A percentile compares a stretch with the other conserved stretches of the same genome.
phyloP scores from a whole-genome alignment of 768 basidiomycete genomes.

The Collybia mongolica region DNA sequence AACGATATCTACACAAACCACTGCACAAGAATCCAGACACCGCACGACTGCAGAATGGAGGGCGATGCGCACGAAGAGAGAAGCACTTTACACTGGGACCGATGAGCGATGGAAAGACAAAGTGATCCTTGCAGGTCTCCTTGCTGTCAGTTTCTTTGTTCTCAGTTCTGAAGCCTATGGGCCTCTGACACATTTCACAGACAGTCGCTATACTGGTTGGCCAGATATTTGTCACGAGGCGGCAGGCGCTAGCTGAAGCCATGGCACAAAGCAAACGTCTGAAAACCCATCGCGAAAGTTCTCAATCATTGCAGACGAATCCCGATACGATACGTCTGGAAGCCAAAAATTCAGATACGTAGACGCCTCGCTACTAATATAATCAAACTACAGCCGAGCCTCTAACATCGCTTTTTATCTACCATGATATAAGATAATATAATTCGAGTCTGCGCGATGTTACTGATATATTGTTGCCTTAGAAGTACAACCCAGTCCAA shows the following conservation, averaged over 20 bases:
- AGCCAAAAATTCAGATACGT: no score
- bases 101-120: slow-evolving; percentile 73
- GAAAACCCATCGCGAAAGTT: background rate
- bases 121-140: slow-evolving; percentile 52
- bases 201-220: slow-evolving; percentile 29
- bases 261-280: slow-evolving; percentile 6
- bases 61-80: slow-evolving; percentile 38
- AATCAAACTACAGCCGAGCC: background rate
- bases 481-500: slow-evolving; percentile 49
- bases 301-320: slow-evolving; percentile 8
- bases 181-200: slow-evolving; percentile 12
- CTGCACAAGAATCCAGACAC: slow-evolving; percentile 19
- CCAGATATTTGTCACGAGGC: slow-evolving; percentile 29
- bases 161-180: background rate
- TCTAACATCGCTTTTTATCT: background rate
- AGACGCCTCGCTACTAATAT: background rate
- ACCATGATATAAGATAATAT: no score
- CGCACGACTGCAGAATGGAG: slow-evolving; percentile 40
- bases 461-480: slow-evolving; percentile 1
- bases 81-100: slow-evolving; percentile 49
- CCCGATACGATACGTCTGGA: no score
- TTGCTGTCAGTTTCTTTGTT: slow-evolving; percentile 40
- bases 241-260: slow-evolving; percentile 24
- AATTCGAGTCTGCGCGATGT: no score
- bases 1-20: slow-evolving; percentile 15